phyloP scores from a whole-genome alignment of 2,329 filamentous ascomycete genomes.

The Allantophomopsis cytisporea region DNA sequence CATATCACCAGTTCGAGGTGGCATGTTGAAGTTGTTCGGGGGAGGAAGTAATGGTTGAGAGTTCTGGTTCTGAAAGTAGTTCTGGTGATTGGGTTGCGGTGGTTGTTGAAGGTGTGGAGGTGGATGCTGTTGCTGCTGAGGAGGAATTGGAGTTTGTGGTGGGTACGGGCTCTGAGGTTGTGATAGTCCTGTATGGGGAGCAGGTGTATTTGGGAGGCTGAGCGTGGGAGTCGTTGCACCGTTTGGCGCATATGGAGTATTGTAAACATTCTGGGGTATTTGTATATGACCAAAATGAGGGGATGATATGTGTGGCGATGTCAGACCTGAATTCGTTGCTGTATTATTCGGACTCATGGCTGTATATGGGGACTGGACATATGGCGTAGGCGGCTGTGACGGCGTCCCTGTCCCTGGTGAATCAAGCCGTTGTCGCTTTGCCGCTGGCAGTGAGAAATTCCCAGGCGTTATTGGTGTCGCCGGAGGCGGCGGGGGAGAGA shows the following conservation, averaged over 20 bases:
- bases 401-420: conserved; percentile 18
- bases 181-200: conserved; percentile 1
- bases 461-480: conserved; percentile 47
- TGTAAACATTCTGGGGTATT: conserved; percentile 16
- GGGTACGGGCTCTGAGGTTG: neutral
- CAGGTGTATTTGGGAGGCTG: conserved; percentile 10
- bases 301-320: conserved; percentile 5
- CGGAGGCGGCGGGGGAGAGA: conserved; percentile 47
- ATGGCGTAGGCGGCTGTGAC: conserved; percentile 54
- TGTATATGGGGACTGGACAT: conserved; percentile 35
- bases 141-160: conserved; percentile 5
- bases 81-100: conserved; percentile 9
- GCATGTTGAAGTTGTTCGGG: conserved; percentile 18
- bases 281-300: conserved; percentile 17
- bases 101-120: conserved; percentile 10
- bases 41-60: conserved; percentile 5
- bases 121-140: conserved; percentile 17
- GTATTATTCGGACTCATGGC: conserved; percentile 27
- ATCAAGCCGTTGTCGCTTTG: conserved; percentile 60
- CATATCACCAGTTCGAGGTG: conserved; percentile 28
- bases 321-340: conserved; percentile 8
- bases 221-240: conserved; percentile 7
- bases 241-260: conserved; percentile 18
- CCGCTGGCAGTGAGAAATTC: conserved; percentile 47
- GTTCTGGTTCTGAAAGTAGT: conserved; percentile 3